Percentiles rank a stretch among this genome's conserved stretches.
These are phyloP conservation scores for Helotiales sp. DNA, from an alignment of 2,329 filamentous ascomycete species.

Conservation along the genomic window DNA sequence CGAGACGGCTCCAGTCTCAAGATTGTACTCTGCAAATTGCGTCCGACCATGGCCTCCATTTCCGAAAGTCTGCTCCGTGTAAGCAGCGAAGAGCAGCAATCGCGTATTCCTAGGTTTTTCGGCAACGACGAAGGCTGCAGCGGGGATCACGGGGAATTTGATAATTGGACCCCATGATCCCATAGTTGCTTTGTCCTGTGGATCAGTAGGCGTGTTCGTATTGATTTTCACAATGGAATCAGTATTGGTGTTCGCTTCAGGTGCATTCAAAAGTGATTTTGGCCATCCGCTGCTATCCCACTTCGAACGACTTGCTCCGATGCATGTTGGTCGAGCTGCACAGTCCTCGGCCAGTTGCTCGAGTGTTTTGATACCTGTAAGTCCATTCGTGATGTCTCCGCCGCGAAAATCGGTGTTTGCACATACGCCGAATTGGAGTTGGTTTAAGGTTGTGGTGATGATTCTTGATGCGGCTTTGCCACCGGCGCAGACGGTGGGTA, in stretches of 20 bases:
- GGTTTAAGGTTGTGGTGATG: background rate
- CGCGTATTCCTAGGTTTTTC: conserved; percentile 20
- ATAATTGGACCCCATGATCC: conserved; percentile 32
- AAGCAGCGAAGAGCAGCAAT: conserved; percentile 28
- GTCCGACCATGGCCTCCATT: conserved; percentile 38
- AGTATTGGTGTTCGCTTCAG: background rate
- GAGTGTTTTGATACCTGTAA: background rate
- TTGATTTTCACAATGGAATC: background rate
- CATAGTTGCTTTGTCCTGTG: background rate
- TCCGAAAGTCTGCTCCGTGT: conserved; percentile 8
- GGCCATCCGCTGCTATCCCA: background rate
- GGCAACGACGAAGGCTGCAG: conserved; percentile 25
- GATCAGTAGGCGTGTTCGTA: background rate
- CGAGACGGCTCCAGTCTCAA: conserved; percentile 35
- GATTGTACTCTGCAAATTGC: conserved; percentile 43
- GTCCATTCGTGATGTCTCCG: background rate
- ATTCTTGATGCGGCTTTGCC: background rate
- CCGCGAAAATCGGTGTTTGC: background rate
- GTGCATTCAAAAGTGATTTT: background rate
- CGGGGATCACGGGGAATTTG: conserved; percentile 29
- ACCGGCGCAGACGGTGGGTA: background rate
- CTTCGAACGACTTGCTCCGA: background rate
- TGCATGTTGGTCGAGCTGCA: background rate
- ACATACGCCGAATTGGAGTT: background rate
- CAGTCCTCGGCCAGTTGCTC: background rate